phyloP scores from a whole-genome alignment of 805 yeast genomes.

The Saccharomyces jurei region DNA sequence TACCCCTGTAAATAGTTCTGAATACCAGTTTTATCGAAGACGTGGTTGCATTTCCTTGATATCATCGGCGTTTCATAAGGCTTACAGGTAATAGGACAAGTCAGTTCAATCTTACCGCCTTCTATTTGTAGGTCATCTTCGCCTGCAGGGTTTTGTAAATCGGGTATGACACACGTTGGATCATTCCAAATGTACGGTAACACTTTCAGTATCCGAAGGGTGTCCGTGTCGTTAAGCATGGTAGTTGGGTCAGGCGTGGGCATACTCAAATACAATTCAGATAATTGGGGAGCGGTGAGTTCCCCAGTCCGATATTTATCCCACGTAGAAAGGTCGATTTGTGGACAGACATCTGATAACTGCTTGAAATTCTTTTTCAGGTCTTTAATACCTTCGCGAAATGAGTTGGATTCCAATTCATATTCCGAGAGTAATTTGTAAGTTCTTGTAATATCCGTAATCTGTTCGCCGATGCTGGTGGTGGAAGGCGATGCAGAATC shows the following conservation, averaged over 20 bases:
- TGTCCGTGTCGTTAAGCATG: background rate
- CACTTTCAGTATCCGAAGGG: constrained; percentile 30
- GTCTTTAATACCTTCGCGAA: constrained; percentile 2
- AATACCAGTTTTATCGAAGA: constrained; percentile 46
- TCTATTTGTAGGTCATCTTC: constrained; percentile 58
- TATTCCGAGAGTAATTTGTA: background rate
- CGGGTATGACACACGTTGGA: constrained; percentile 59
- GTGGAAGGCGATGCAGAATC: constrained; percentile 4
- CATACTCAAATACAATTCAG: constrained; percentile 4
- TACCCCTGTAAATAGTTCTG: constrained; percentile 25
- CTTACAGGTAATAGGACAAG: constrained; percentile 57
- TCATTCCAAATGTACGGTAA: constrained; percentile 43
- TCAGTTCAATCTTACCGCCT: constrained; percentile 63
- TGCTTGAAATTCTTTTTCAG: constrained; percentile 11
- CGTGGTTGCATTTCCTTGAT: constrained; percentile 53
- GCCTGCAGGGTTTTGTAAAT: constrained; percentile 28
- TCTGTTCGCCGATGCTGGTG: background rate
- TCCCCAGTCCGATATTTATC: constrained; percentile 10
- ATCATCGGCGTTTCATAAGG: constrained; percentile 47
- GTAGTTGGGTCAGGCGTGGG: background rate
- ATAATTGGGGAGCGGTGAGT: constrained; percentile 12
- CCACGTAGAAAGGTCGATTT: constrained; percentile 18
- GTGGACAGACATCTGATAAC: constrained; percentile 10
- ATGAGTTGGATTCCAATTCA: constrained; percentile 3
- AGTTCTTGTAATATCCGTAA: background rate